Evolutionary conservation across 495 filamentous ascomycete species (phyloP).

Genomic region (Penicillium simplicissimum): DNA sequence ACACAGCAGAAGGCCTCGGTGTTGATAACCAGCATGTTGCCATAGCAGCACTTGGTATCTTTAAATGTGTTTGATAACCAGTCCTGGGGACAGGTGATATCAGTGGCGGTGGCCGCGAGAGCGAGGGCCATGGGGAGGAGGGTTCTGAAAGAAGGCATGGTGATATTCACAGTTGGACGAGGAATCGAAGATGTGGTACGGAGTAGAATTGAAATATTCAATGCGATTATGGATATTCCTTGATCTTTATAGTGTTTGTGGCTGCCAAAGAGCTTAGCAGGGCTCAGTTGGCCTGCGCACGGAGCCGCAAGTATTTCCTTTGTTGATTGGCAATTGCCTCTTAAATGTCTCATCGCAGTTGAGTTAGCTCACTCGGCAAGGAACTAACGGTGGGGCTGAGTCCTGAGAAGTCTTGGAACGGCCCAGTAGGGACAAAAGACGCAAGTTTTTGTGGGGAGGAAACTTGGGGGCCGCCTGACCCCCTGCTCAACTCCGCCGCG

Average conservation of each 20-base stretch:
- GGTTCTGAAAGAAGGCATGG: slow-evolving; percentile 13
- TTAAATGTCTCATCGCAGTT: not conserved
- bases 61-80: slow-evolving; percentile 13
- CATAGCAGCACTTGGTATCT: slow-evolving; percentile 17
- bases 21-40: slow-evolving; percentile 12
- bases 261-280: not conserved
- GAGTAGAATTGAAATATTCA: not conserved
- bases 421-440: not conserved
- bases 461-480: not conserved
- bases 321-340: not conserved
- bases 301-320: not conserved
- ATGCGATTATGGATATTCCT: not conserved
- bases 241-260: not conserved
- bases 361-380: not conserved
- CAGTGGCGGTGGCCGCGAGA: slow-evolving; percentile 2
- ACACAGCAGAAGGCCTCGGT: slow-evolving; percentile 20
- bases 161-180: not conserved
- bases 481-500: not conserved
- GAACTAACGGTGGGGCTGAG: not conserved
- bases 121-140: slow-evolving; percentile 9
- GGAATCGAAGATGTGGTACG: not conserved
- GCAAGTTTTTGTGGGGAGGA: not conserved
- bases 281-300: not conserved
- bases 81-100: slow-evolving; percentile 5
- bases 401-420: not conserved